Evolutionary conservation across 139 green algal genomes (phyloP).

Genomic region (Coccomyxa sp.): DNA sequence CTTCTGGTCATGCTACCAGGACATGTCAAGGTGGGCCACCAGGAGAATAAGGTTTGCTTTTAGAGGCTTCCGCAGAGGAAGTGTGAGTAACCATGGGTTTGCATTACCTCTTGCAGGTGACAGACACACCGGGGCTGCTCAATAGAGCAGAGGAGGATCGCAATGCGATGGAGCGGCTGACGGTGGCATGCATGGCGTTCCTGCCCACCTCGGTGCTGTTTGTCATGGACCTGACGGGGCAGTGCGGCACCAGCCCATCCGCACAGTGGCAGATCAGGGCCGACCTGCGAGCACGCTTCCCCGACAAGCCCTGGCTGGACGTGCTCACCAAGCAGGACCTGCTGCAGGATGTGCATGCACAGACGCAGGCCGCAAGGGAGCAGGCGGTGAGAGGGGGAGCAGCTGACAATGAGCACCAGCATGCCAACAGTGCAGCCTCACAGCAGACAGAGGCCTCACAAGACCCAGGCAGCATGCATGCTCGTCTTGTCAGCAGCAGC

Average conservation of each 20-base stretch:
- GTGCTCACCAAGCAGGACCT: conserved; percentile 91
- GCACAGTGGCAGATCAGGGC: conserved; percentile 70
- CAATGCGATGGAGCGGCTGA: conserved; percentile 95
- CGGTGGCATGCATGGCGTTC: conserved; percentile 81
- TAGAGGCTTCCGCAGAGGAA: background rate
- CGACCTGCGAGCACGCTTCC: conserved; percentile 65
- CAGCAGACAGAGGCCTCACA: background rate
- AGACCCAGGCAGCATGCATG: no score
- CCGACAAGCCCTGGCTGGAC: conserved; percentile 84
- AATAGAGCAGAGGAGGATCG: conserved; percentile 66
- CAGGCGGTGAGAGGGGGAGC: background rate
- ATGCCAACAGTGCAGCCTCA: background rate
- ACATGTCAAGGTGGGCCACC: background rate
- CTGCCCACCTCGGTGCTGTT: conserved; percentile 86
- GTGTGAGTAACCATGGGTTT: background rate
- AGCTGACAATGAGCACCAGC: background rate
- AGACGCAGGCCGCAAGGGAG: conserved; percentile 13
- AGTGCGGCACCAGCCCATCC: conserved; percentile 78
- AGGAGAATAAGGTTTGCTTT: background rate
- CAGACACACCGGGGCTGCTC: conserved; percentile 94
- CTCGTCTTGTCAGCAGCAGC: no score
- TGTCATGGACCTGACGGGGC: conserved; percentile 86
- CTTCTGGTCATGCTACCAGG: background rate
- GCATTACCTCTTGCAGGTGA: conserved; percentile 52
- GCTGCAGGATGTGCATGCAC: conserved; percentile 49